Conservation (phyloP, 2,329 filamentous ascomycete genomes). For the Apiospora malaysiana region DNA sequence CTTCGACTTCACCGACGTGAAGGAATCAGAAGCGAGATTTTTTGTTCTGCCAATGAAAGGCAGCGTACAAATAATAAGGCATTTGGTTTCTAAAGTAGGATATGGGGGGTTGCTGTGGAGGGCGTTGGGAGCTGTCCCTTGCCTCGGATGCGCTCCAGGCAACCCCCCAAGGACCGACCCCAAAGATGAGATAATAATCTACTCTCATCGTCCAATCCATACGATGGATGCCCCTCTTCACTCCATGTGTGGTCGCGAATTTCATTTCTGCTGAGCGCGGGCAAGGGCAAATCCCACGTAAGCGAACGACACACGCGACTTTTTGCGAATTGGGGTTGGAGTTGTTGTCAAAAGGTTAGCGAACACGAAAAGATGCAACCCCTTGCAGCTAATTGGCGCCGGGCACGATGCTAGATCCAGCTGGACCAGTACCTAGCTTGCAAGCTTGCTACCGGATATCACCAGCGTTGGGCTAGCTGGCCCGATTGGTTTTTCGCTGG, state of each 20-base stretch:
- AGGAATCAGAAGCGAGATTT: neutral
- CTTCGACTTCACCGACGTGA: neutral
- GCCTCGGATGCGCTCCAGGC: constrained; percentile 4
- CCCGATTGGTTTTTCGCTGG: neutral
- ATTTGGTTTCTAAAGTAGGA: no score
- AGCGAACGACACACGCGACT: neutral
- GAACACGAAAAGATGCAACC: neutral
- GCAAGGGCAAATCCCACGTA: neutral
- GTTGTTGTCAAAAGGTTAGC: neutral
- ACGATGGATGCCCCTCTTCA: neutral
- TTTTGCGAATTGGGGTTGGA: no score
- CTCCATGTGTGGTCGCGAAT: neutral
- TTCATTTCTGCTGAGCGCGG: neutral
- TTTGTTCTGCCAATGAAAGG: neutral
- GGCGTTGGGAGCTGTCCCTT: neutral
- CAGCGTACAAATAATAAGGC: neutral
- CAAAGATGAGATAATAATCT: constrained; percentile 7
- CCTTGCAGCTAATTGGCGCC: neutral
- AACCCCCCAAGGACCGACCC: neutral
- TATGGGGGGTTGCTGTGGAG: neutral
- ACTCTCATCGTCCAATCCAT: neutral
- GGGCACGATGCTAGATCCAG: neutral
- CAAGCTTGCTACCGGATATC: neutral
- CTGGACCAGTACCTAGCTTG: neutral
- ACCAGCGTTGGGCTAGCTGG: neutral